phyloP scores from a whole-genome alignment of 257 asterid genomes.

The Ilex aquifolium region DNA sequence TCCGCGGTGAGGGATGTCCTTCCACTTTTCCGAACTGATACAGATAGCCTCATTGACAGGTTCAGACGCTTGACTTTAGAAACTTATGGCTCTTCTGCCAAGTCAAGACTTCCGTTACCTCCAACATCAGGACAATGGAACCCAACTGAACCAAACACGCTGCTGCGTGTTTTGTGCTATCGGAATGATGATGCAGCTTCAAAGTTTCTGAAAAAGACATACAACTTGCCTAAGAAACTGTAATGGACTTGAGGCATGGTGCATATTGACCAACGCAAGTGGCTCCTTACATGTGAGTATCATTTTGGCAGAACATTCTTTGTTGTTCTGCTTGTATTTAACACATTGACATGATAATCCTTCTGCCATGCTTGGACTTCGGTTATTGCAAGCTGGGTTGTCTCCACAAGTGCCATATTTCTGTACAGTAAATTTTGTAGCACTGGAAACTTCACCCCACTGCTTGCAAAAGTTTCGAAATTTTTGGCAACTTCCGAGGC shows the following conservation, averaged over 20 bases:
- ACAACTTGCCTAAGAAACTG: conserved; percentile 81
- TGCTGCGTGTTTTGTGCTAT: conserved; percentile 79
- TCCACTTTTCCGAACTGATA: conserved; percentile 65
- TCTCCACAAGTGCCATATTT: too few species aligned
- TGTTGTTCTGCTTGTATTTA: too few species aligned
- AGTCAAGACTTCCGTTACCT: conserved; percentile 82
- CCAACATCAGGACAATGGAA: conserved; percentile 95
- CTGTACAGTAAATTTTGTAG: too few species aligned
- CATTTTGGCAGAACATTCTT: too few species aligned
- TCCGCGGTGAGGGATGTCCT: conserved; percentile 54
- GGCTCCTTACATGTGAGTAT: too few species aligned
- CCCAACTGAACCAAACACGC: conserved; percentile 79
- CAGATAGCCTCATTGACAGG: conserved; percentile 62
- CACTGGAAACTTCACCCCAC: too few species aligned
- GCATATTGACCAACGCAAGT: too few species aligned
- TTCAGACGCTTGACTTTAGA: conserved; percentile 61
- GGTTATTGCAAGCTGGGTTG: too few species aligned
- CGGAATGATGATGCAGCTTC: conserved; percentile 90
- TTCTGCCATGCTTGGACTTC: too few species aligned
- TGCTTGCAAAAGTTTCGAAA: too few species aligned
- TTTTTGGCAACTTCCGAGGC: too few species aligned
- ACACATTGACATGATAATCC: too few species aligned
- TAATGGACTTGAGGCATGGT: conserved; percentile 32
- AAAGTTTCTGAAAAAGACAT: conserved; percentile 84
- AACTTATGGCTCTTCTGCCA: conserved; percentile 70